Base-by-base conservation (phyloP, 345 rosid genomes). In the Linum lewisii region DNA sequence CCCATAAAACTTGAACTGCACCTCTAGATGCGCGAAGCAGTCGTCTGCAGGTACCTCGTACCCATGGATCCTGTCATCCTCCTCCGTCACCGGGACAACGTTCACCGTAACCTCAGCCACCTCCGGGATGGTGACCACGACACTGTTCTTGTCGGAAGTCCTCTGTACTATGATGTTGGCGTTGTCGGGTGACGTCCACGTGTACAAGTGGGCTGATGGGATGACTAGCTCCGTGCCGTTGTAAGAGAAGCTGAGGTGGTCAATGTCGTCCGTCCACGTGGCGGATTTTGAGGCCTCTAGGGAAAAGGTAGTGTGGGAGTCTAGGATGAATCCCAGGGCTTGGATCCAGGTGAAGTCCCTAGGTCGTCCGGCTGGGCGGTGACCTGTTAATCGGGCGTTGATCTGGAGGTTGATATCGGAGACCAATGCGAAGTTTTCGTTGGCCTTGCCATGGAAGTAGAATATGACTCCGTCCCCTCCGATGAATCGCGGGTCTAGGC, bases 301-400 rank as follows among this genome's bases (percentile, higher is more conserved):
- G 25, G 93, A 81, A 73, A 85, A 83, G 9, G 67, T 69, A 6
- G 47, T 42, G 9, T 11, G 47, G 34, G 74, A 71, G 18, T 73
- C 74, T 21, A 78, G 78, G 58, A 82, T 73, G 20, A 86, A 24
- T 2, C 94, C 90, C 0, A 80, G 62, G 62, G 85, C 80, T 45
- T 81, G 84, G 54, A 85, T 82, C 93, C 88, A 85, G 9, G 93
- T 82, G 69, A 75, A 82, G 73, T 85, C 88, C 64, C 88, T 66
- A 26, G 36, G 24, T 21, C 84, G 63, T 1, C 79, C 82, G 15
- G 66, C 71, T n/a, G 84, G 79, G 38, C 83, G 63, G 21, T 66
- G 84, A 24, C 88, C 93, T 15, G 78, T 81, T 77, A 85, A 83
- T 25, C 77, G 76, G 32, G 80, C 78, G 18, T 85, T 82, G 64